Base-by-base conservation (phyloP, 768 basidiomycete genomes). In the Stropharia rugosoannulata region DNA sequence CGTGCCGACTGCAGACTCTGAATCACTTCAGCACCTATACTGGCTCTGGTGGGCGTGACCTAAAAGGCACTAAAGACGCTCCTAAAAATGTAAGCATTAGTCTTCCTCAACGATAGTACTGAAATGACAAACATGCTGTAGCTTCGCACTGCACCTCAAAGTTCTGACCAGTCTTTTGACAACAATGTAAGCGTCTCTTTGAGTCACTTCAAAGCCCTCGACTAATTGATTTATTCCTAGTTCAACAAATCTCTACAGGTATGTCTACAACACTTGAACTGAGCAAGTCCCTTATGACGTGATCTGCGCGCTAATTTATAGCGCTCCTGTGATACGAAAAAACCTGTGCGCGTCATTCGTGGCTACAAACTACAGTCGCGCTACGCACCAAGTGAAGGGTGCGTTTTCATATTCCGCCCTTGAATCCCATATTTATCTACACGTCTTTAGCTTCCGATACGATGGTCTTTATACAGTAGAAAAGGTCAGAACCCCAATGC, bases 81-180 rank as follows among this genome's bases (percentile, higher is more conserved):
- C 93, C 90, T 0, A 95, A 95, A 70, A 96, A 96, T 71, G 92
- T 92, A 49, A 2, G 45, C 36, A 81, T 68, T 10, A 29, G 27
- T 15, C 25, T 59, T 15, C 25, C 45, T 16, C 35, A 36, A 10
- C 8, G 37, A 15, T 36, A 29, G 9, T 2, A 18, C 12, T 5
- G 5, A 50, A 36, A 39, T 27, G 32, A 37, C 39, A 47, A 40
- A 50, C 27, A 47, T 47, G 9, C 15, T 51, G n/a, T 50, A 93
- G 90, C 84, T 96, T 43, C 88, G 95, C 12, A 95, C 94, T 0
- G 95, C 89, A 8, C 87, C 86, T 4, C 95, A 97, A 68, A 92
- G 85, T 61, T 87, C 76, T 48, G 84, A 95, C 66, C 94, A 96
- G 67, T 78, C 76, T 2, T 95, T 94, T 59, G 89, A 93, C 10